Conservation (phyloP, 441 rosid species). For the Pelargonium cotyledonis region DNA sequence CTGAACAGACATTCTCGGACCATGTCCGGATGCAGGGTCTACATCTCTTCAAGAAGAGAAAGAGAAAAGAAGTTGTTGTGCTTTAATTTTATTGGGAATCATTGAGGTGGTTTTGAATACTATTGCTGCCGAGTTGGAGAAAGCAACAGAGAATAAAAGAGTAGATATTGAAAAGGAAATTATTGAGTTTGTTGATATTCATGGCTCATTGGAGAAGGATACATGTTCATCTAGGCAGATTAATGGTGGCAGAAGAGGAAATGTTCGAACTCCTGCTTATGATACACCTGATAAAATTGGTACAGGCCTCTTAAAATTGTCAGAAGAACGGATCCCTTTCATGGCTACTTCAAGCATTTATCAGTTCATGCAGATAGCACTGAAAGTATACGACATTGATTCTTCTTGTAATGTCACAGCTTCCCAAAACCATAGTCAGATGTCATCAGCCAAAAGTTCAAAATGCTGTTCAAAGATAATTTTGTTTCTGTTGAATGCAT, state of each 20-base stretch:
- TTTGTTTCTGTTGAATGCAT: slow-evolving; percentile 48
- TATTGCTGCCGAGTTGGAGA: slow-evolving; percentile 51
- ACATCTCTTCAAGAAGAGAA: slow-evolving; percentile 32
- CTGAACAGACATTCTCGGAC: slow-evolving; percentile 54
- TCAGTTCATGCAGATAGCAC: slow-evolving; percentile 40
- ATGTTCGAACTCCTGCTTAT: slow-evolving; percentile 28
- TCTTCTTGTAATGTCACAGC: slow-evolving; percentile 23
- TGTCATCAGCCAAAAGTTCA: slow-evolving; percentile 33
- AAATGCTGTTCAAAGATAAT: slow-evolving; percentile 32
- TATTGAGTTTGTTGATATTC: slow-evolving; percentile 40
- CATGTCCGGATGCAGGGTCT: slow-evolving; percentile 38
- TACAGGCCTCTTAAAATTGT: slow-evolving; percentile 27
- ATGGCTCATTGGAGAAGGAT: slow-evolving; percentile 40
- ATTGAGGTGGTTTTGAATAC: slow-evolving; percentile 54
- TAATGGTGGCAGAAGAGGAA: slow-evolving; percentile 39
- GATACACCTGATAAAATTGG: slow-evolving; percentile 28
- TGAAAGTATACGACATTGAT: slow-evolving; percentile 30
- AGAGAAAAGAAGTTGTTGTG: slow-evolving; percentile 47
- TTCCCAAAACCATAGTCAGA: slow-evolving; percentile 48
- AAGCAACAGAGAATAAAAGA: slow-evolving; percentile 40
- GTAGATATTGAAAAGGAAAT: slow-evolving; percentile 57
- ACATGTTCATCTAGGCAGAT: slow-evolving; percentile 35
- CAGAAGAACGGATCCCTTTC: slow-evolving; percentile 40
- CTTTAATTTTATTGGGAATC: slow-evolving; percentile 46
- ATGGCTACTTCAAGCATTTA: slow-evolving; percentile 65